Evolutionary conservation across 1,284 basidiomycete genomes (phyloP).

Genomic region (Trametes pubescens): DNA sequence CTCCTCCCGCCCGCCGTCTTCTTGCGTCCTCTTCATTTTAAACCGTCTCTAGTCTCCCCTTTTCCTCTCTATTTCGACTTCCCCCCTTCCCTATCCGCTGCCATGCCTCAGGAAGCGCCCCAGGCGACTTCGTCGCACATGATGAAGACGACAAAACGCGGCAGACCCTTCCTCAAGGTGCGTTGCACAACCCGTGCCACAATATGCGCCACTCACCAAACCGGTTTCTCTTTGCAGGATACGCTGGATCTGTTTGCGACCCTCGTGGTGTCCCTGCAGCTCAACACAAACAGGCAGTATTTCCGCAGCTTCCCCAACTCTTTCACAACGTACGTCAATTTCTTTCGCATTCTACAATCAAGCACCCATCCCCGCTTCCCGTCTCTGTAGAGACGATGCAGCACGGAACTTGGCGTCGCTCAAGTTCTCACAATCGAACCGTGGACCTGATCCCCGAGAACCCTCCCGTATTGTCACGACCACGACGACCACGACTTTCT

Average conservation of each 20-base stretch:
- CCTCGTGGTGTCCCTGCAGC: constrained; percentile 91
- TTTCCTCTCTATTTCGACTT: constrained; percentile 27
- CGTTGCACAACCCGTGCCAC: constrained; percentile 26
- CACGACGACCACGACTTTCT: constrained; percentile 99
- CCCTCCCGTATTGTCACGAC: constrained; percentile 97
- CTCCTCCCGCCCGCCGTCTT: constrained; percentile 36
- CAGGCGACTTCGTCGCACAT: constrained; percentile 80
- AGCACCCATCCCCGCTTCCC: neutral
- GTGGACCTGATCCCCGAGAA: constrained; percentile 97
- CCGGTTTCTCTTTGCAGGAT: constrained; percentile 64
- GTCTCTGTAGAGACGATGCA: constrained; percentile 85
- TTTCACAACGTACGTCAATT: constrained; percentile 86
- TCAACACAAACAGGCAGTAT: constrained; percentile 92
- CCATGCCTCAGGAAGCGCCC: constrained; percentile 50
- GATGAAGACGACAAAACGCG: constrained; percentile 97
- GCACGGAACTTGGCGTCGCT: constrained; percentile 93
- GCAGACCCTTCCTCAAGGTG: constrained; percentile 93
- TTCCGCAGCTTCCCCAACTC: constrained; percentile 96
- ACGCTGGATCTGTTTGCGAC: constrained; percentile 98
- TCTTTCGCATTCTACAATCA: constrained; percentile 26
- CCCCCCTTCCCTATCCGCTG: constrained; percentile 31
- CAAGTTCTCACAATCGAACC: constrained; percentile 99
- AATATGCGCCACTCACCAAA: constrained; percentile 22
- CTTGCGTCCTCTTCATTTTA: constrained; percentile 30
- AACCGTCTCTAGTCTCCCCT: constrained; percentile 25